phyloP scores from a whole-genome alignment of 208 protist genomes.

The Crithidia thermophila region DNA sequence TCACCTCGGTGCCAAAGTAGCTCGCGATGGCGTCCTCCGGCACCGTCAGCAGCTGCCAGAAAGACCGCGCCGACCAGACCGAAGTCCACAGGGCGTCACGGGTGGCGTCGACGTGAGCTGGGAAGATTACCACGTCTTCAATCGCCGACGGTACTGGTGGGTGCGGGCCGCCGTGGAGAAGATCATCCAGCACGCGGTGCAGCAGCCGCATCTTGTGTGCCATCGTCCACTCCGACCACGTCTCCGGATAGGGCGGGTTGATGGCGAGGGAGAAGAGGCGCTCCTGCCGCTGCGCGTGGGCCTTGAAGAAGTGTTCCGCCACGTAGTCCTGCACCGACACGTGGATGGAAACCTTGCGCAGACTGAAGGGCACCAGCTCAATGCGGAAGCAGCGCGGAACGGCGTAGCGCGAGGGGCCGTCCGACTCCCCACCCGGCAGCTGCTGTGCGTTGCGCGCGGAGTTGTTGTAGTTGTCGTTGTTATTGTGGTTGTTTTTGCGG shows the following conservation, averaged over 20 bases:
- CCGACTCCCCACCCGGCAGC: not conserved
- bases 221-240: slow-evolving; percentile 31
- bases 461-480: not conserved
- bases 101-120: slow-evolving; percentile 37
- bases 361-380: slow-evolving; percentile 31
- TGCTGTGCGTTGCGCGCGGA: not conserved
- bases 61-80: slow-evolving; percentile 10
- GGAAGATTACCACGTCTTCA: slow-evolving; percentile 27
- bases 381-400: slow-evolving; percentile 38
- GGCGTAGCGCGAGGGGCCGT: slow-evolving; percentile 17
- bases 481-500: not conserved
- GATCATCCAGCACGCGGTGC: slow-evolving; percentile 40
- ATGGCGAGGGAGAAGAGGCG: slow-evolving; percentile 24
- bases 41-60: slow-evolving; percentile 15
- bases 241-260: slow-evolving; percentile 41
- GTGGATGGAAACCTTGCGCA: slow-evolving; percentile 35
- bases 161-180: slow-evolving; percentile 31
- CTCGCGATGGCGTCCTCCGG: slow-evolving; percentile 28
- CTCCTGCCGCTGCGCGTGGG: slow-evolving; percentile 22
- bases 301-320: slow-evolving; percentile 39
- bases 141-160: slow-evolving; percentile 22
- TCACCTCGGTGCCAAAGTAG: slow-evolving; percentile 69
- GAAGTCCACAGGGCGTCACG: slow-evolving; percentile 37
- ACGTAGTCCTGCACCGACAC: slow-evolving; percentile 34
- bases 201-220: slow-evolving; percentile 52